Evolutionary conservation across 2,329 filamentous ascomycete genomes (phyloP).

Genomic region (Sordariomycetes sp.): DNA sequence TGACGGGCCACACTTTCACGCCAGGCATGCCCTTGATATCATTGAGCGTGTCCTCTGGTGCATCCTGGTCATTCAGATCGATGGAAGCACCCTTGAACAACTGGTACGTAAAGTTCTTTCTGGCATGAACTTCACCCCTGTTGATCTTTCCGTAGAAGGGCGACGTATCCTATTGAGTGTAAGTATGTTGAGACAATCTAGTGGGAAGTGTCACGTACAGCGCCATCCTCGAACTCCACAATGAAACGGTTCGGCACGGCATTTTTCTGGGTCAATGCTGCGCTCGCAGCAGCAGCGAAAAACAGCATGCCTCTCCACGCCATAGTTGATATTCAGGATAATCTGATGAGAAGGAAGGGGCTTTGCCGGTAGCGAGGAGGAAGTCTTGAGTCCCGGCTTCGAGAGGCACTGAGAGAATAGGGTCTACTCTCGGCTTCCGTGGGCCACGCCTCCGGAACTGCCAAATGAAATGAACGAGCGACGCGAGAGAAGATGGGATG

Average conservation of each 20-base stretch:
- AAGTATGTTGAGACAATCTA: background rate
- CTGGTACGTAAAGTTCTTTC: conserved; percentile 33
- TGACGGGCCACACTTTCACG: conserved; percentile 37
- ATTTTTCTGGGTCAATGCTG: conserved; percentile 8
- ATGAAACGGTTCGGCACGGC: conserved; percentile 34
- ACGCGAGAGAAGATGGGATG: background rate
- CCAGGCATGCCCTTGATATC: conserved; percentile 25
- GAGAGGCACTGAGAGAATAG: background rate
- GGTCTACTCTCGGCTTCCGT: background rate
- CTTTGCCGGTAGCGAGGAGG: background rate
- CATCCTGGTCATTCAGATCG: conserved; percentile 31
- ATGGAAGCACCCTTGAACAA: conserved; percentile 42
- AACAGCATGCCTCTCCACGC: conserved; percentile 18
- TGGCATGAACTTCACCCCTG: conserved; percentile 23
- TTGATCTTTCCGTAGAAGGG: conserved; percentile 22
- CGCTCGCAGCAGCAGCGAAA: conserved; percentile 19
- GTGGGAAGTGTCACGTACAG: conserved; percentile 20
- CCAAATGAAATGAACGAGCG: background rate
- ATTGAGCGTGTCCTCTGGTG: conserved; percentile 25
- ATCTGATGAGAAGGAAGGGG: background rate
- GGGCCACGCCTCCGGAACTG: background rate
- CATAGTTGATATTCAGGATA: conserved; percentile 14
- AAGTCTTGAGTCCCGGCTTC: background rate
- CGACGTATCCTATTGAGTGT: conserved; percentile 21
- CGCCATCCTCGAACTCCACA: conserved; percentile 35